Percentiles rank a stretch among this genome's conserved stretches.
phyloP scores from a whole-genome alignment of 306 rosid species.

The Dryas alaskensis region DNA sequence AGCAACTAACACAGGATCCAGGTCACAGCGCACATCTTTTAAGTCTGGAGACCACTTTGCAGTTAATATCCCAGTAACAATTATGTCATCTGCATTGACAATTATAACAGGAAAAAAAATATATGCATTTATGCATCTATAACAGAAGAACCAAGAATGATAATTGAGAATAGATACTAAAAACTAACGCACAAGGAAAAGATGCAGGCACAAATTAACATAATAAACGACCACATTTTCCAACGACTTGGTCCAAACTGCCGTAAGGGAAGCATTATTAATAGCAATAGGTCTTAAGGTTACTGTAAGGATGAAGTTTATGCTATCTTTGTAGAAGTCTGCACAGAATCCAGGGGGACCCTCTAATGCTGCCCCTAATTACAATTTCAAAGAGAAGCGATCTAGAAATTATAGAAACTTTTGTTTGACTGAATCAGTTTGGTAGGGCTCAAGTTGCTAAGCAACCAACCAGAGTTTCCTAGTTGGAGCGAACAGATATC shows the following conservation, averaged over 20 bases:
- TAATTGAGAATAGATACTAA: background rate
- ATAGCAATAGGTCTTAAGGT: background rate
- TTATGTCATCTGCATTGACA: conserved; percentile 60
- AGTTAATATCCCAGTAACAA: conserved; percentile 81
- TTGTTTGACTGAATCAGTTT: conserved; percentile 1
- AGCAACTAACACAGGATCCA: conserved; percentile 83
- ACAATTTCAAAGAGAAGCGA: background rate
- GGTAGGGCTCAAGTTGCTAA: background rate
- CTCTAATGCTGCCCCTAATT: background rate
- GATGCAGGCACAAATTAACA: conserved; percentile 3
- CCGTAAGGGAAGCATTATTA: background rate
- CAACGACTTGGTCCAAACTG: background rate
- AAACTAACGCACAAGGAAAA: background rate
- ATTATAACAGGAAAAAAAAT: background rate
- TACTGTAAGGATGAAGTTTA: background rate
- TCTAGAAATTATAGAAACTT: background rate
- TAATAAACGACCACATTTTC: background rate
- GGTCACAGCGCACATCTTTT: conserved; percentile 93
- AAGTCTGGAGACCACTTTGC: conserved; percentile 96
- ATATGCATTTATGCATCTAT: background rate
- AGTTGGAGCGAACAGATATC: background rate
- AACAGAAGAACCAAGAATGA: background rate
- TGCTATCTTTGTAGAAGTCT: background rate
- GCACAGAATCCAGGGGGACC: background rate
- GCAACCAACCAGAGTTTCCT: background rate